Percentiles rank a stretch among this genome's conserved stretches.
Conservation (phyloP, 78 protist genomes). For the Dictyostelium firmibasis region DNA sequence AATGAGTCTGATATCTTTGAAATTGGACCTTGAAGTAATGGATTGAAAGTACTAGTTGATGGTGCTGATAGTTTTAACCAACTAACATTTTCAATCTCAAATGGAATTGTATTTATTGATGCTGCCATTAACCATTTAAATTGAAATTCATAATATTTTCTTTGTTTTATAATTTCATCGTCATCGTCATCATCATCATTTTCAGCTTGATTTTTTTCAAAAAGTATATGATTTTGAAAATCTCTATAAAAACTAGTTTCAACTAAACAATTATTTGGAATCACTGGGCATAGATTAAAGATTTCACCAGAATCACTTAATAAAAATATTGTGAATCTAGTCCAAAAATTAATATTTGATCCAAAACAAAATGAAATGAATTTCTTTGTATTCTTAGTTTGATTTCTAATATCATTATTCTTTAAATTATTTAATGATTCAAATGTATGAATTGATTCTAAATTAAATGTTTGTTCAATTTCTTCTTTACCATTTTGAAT, state of each 20-base stretch:
- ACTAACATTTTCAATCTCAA: neutral
- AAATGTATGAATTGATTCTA: constrained; percentile 8
- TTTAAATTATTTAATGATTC: neutral
- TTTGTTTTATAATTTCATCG: neutral
- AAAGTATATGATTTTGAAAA: neutral
- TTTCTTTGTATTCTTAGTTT: neutral
- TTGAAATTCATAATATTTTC: constrained; percentile 12
- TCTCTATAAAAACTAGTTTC: neutral
- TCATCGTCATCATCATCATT: neutral
- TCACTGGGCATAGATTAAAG: constrained; percentile 40
- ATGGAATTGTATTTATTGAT: neutral
- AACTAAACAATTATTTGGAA: constrained; percentile 35
- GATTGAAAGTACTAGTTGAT: neutral
- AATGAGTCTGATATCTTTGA: neutral
- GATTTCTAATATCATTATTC: neutral
- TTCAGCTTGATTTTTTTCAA: neutral
- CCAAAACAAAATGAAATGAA: constrained; percentile 64
- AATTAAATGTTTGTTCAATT: constrained; percentile 42
- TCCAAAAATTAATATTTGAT: constrained; percentile 45
- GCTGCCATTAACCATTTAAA: constrained; percentile 17
- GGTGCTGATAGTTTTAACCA: constrained; percentile 11
- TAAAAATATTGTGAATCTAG: constrained; percentile 38
- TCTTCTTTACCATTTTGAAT: constrained; percentile 7
- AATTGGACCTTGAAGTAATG: constrained; percentile 35
- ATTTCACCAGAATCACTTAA: neutral